Evolutionary conservation across 805 yeast genomes (phyloP).

Genomic region (Wickerhamomyces chaumierensis): DNA sequence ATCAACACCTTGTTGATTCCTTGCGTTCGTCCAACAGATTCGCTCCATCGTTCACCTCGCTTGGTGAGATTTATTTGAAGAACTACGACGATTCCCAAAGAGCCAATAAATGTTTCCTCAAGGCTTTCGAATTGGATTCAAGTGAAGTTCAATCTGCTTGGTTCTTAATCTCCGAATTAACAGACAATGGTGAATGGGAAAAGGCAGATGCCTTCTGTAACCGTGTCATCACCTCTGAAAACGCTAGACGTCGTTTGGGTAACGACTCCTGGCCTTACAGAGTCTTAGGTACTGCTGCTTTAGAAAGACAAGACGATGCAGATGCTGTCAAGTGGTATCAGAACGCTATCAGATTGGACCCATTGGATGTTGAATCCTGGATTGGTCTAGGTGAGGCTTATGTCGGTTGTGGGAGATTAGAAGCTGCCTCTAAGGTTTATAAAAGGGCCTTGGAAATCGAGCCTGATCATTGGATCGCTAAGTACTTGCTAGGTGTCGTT

Average conservation of each 20-base stretch:
- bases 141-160: slow-evolving; percentile 68
- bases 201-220: slow-evolving; percentile 66
- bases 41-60: slow-evolving; percentile 73
- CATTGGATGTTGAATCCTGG: slow-evolving; percentile 75
- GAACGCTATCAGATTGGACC: slow-evolving; percentile 60
- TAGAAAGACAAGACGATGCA: slow-evolving; percentile 61
- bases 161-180: slow-evolving; percentile 58
- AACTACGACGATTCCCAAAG: slow-evolving; percentile 47
- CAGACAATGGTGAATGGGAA: slow-evolving; percentile 68
- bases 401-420: slow-evolving; percentile 69
- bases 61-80: slow-evolving; percentile 64
- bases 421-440: slow-evolving; percentile 80
- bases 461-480: slow-evolving; percentile 46
- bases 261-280: slow-evolving; percentile 76
- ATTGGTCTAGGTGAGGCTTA: slow-evolving; percentile 96
- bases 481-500: slow-evolving; percentile 57
- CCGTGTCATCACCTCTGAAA: slow-evolving; percentile 53
- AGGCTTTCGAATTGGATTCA: slow-evolving; percentile 80
- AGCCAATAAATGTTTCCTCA: slow-evolving; percentile 79
- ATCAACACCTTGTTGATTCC: slow-evolving; percentile 45
- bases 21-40: slow-evolving; percentile 50
- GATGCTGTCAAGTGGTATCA: slow-evolving; percentile 87
- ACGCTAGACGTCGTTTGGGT: slow-evolving; percentile 38
- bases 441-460: slow-evolving; percentile 47
- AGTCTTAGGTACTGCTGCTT: slow-evolving; percentile 67